Percentiles rank a stretch among this genome's conserved stretches.
phyloP scores from a whole-genome alignment of 352 stramenopile genomes.

The Pythium pyrilobum region DNA sequence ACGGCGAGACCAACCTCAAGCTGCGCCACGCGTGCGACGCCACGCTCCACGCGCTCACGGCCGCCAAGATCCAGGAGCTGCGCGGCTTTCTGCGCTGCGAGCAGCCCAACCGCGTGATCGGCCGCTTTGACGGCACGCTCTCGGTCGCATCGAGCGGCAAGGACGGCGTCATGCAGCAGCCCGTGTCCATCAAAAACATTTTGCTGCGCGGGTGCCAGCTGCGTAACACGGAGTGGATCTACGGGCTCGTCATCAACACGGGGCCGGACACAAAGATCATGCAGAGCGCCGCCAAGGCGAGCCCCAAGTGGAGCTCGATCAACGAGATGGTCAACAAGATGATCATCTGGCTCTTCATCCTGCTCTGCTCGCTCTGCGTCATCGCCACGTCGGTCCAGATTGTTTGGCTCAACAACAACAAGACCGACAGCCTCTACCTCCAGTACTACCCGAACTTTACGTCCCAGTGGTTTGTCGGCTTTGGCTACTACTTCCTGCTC shows the following conservation, averaged over 20 bases:
- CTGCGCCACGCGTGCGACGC: slow-evolving; percentile 61
- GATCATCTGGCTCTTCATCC: slow-evolving; percentile 72
- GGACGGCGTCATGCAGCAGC: slow-evolving; percentile 35
- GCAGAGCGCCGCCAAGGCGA: slow-evolving; percentile 55
- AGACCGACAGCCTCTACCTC: slow-evolving; percentile 46
- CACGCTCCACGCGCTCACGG: slow-evolving; percentile 39
- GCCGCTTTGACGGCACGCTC: slow-evolving; percentile 68
- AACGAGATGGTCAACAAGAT: slow-evolving; percentile 76
- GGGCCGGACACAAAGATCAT: slow-evolving; percentile 83
- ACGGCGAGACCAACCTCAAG: slow-evolving; percentile 93
- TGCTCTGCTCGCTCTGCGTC: slow-evolving; percentile 53
- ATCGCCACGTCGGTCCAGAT: slow-evolving; percentile 54
- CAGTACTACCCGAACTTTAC: slow-evolving; percentile 35
- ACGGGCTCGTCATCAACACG: slow-evolving; percentile 87
- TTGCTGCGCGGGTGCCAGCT: slow-evolving; percentile 83
- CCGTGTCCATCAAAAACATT: slow-evolving; percentile 83
- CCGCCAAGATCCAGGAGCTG: slow-evolving; percentile 33
- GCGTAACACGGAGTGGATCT: slow-evolving; percentile 88
- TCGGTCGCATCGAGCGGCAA: slow-evolving; percentile 18
- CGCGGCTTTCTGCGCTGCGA: slow-evolving; percentile 57
- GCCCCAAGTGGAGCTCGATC: slow-evolving; percentile 79
- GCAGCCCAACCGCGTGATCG: slow-evolving; percentile 76
- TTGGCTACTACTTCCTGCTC: slow-evolving; percentile 93
- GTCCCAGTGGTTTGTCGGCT: slow-evolving; percentile 71
- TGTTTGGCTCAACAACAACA: slow-evolving; percentile 51